Conservation (phyloP, 352 stramenopile genomes). For the Phytophthora chlamydospora region DNA sequence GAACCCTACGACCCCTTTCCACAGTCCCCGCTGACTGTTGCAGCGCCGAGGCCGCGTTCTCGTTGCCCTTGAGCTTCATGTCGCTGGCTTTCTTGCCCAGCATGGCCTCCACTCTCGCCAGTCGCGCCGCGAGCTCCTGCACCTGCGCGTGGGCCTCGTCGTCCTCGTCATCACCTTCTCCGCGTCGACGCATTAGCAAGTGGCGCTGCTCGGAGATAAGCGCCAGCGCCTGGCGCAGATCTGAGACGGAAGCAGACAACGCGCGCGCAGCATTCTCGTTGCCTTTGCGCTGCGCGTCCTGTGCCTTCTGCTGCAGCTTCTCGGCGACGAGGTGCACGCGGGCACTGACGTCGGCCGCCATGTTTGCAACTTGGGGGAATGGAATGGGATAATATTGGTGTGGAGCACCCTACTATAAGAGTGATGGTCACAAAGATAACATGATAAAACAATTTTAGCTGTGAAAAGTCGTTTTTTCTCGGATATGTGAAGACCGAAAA, state of each 20-base stretch:
- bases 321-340: conserved; percentile 78
- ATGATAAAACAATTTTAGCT: too few species aligned
- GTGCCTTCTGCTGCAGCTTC: conserved; percentile 72
- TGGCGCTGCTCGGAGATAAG: conserved; percentile 67
- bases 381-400: not conserved
- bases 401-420: not conserved
- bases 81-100: conserved; percentile 80
- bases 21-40: conserved; percentile 58
- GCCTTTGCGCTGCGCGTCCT: conserved; percentile 67
- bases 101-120: conserved; percentile 59
- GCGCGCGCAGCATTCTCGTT: conserved; percentile 55
- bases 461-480: too few species aligned
- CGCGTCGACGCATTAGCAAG: conserved; percentile 36
- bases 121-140: conserved; percentile 43
- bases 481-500: too few species aligned
- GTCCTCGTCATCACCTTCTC: conserved; percentile 31
- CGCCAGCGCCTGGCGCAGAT: conserved; percentile 58
- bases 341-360: conserved; percentile 63
- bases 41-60: conserved; percentile 54
- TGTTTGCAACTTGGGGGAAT: not conserved
- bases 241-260: conserved; percentile 52
- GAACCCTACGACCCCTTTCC: conserved; percentile 33
- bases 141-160: conserved; percentile 29
- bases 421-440: too few species aligned
- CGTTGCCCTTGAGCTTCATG: conserved; percentile 75